These are phyloP conservation scores for Domatiomyces globalis DNA, from an alignment of 2,329 filamentous ascomycete species.

Conservation along the genomic window DNA sequence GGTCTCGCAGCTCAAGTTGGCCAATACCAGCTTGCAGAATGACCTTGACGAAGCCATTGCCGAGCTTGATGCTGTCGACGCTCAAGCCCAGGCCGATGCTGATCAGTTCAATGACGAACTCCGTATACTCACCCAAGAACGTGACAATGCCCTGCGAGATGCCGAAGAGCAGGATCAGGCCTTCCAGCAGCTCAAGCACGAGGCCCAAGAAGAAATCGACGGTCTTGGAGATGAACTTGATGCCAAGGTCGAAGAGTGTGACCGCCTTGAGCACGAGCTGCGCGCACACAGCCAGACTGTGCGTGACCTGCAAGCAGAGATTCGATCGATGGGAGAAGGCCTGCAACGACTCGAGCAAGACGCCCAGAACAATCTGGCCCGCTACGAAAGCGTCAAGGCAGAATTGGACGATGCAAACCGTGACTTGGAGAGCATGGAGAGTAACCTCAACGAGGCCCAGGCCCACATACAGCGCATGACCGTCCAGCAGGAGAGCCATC, in stretches of 20 bases:
- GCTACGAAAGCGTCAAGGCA: constrained; percentile 68
- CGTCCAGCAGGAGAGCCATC: constrained; percentile 83
- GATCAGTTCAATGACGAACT: constrained; percentile 68
- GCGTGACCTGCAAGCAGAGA: constrained; percentile 79
- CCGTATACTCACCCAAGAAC: constrained; percentile 63
- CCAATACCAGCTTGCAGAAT: constrained; percentile 75
- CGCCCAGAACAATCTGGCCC: constrained; percentile 60
- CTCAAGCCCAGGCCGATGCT: constrained; percentile 64
- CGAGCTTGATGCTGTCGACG: constrained; percentile 62
- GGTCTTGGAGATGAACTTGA: constrained; percentile 51
- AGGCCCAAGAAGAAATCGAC: constrained; percentile 47
- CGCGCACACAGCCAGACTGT: constrained; percentile 73
- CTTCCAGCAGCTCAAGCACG: constrained; percentile 38
- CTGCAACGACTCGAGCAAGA: constrained; percentile 82
- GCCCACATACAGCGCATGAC: constrained; percentile 76
- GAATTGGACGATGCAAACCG: constrained; percentile 72
- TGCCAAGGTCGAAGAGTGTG: constrained; percentile 55
- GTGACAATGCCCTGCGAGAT: constrained; percentile 68
- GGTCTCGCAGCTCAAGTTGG: constrained; percentile 69
- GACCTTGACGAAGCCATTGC: constrained; percentile 67
- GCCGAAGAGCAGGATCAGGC: constrained; percentile 48
- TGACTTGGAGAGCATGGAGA: constrained; percentile 75
- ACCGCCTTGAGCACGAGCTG: constrained; percentile 56
- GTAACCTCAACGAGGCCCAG: constrained; percentile 69
- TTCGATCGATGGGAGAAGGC: constrained; percentile 79